These are phyloP conservation scores for Schizopora paradoxa DNA, from an alignment of 1,284 basidiomycete genomes.

Conservation along the genomic window DNA sequence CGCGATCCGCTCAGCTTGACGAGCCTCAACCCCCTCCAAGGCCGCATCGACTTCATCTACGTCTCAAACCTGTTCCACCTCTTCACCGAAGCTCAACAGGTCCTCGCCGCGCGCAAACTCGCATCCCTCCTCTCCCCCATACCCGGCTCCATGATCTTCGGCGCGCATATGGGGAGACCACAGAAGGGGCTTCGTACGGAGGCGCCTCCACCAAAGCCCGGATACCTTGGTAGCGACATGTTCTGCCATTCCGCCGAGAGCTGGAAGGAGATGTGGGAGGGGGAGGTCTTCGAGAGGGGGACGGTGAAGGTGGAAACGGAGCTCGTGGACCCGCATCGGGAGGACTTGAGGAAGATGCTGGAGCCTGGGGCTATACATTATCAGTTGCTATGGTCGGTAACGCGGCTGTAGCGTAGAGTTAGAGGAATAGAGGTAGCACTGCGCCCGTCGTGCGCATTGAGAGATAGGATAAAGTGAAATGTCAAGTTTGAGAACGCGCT, in stretches of 20 bases:
- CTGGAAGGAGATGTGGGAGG: constrained; percentile 18
- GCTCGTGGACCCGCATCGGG: constrained; percentile 1
- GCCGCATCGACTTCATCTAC: constrained; percentile 42
- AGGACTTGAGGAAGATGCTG: neutral
- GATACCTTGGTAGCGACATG: too few species aligned
- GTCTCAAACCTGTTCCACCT: constrained; percentile 48
- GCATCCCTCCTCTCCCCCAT: constrained; percentile 35
- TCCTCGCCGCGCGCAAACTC: constrained; percentile 33
- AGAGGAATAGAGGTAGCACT: too few species aligned
- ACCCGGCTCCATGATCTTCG: constrained; percentile 36
- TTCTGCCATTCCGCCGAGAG: constrained; percentile 15
- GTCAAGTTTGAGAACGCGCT: too few species aligned
- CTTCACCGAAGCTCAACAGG: constrained; percentile 40
- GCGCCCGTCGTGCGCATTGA: too few species aligned
- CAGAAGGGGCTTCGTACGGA: too few species aligned
- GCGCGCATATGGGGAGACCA: constrained; percentile 17
- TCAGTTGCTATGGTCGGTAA: too few species aligned
- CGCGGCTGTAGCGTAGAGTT: too few species aligned
- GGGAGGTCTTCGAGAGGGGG: constrained; percentile 13
- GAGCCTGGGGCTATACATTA: too few species aligned
- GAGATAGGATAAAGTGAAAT: too few species aligned
- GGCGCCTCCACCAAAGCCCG: too few species aligned
- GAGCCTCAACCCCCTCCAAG: constrained; percentile 38
- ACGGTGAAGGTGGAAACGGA: constrained; percentile 12
- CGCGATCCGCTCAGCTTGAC: constrained; percentile 32